These are phyloP conservation scores for Neurospora pannonica DNA, from an alignment of 495 filamentous ascomycete genomes.

Conservation along the genomic window DNA sequence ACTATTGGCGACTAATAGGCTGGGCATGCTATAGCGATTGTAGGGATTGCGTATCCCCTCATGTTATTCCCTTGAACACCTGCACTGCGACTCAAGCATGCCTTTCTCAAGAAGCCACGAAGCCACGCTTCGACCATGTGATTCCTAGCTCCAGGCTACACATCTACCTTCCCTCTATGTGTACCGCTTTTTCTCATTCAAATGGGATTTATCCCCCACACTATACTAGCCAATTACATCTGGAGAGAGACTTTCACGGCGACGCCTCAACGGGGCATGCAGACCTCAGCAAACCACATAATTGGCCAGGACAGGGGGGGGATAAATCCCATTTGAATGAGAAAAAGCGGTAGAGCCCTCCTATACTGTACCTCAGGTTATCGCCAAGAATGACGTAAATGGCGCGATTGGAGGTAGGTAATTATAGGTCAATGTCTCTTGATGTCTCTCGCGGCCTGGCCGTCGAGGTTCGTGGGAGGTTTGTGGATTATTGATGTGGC, in stretches of 20 bases:
- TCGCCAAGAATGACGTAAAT: not conserved
- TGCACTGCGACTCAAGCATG: not conserved
- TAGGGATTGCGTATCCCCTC: not conserved
- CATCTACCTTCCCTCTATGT: not conserved
- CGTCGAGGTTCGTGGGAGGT: not conserved
- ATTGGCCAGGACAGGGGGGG: too few relatives aligned
- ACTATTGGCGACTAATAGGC: not conserved
- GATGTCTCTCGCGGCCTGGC: not conserved
- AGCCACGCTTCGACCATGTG: not conserved
- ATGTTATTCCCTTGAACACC: not conserved
- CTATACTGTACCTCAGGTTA: not conserved
- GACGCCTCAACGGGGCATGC: too few relatives aligned
- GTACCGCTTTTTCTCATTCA: too few relatives aligned
- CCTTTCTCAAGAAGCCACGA: not conserved
- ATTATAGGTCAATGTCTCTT: not conserved
- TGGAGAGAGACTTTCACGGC: too few relatives aligned
- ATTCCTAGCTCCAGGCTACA: not conserved
- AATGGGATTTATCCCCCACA: too few relatives aligned
- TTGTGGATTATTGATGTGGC: not conserved
- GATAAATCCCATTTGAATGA: too few relatives aligned
- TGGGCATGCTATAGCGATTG: not conserved
- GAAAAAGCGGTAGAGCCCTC: not conserved
- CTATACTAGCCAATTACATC: too few relatives aligned
- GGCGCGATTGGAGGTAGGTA: not conserved
- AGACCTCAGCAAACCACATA: too few relatives aligned